These are phyloP conservation scores for Cicer yamashitae DNA, from an alignment of 306 rosid species.

Conservation along the genomic window DNA sequence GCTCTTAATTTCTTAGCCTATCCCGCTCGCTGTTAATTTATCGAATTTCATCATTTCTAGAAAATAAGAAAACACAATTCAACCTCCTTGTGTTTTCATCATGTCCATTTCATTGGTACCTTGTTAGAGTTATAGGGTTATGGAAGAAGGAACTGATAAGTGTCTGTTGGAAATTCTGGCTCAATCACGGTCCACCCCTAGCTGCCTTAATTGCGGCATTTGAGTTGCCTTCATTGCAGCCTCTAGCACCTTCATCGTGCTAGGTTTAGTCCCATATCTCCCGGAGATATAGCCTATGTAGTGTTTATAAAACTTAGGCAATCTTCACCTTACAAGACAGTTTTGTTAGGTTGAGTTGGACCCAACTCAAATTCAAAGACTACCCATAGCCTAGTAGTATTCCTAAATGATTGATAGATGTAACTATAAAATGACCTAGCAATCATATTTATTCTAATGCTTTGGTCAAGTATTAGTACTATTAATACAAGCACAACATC, in stretches of 20 bases:
- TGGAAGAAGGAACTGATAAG: neutral
- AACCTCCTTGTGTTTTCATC: slow-evolving; percentile 2
- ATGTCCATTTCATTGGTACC: neutral
- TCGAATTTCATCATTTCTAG: neutral
- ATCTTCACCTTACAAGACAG: too few relatives aligned
- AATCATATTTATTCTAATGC: neutral
- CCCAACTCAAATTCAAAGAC: too few relatives aligned
- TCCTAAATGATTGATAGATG: neutral
- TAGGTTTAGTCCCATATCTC: too few relatives aligned
- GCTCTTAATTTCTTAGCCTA: neutral
- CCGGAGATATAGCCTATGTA: too few relatives aligned
- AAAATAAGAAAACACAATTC: neutral
- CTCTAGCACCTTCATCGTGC: too few relatives aligned
- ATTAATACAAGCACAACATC: neutral
- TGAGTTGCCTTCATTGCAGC: too few relatives aligned
- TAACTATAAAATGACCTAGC: neutral
- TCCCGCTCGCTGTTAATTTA: neutral
- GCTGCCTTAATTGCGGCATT: too few relatives aligned
- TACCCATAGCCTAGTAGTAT: neutral
- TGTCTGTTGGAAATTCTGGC: neutral
- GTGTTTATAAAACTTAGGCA: too few relatives aligned
- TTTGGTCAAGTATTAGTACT: neutral
- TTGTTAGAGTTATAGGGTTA: slow-evolving; percentile 7
- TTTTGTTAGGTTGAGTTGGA: too few relatives aligned
- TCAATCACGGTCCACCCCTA: too few relatives aligned